Conservation (phyloP, 805 yeast species). For the Saturnispora dispora region DNA sequence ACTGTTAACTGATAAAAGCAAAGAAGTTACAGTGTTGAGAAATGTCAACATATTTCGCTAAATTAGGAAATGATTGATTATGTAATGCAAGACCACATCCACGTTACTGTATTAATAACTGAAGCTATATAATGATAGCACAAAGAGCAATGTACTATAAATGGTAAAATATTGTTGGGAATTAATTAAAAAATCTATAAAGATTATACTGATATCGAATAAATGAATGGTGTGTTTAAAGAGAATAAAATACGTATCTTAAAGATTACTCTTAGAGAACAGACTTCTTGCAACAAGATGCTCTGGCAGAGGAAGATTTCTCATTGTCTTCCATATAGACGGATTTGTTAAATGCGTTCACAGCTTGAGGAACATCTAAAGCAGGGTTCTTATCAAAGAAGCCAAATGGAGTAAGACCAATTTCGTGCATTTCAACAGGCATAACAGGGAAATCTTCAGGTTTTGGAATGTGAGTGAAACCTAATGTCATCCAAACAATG, state of each 20-base stretch:
- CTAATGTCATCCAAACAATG: constrained; percentile 76
- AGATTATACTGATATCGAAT: not conserved
- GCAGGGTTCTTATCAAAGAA: constrained; percentile 76
- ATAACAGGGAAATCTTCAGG: constrained; percentile 85
- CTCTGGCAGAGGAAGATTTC: constrained; percentile 14
- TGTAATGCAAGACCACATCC: not conserved
- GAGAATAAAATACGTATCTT: not conserved
- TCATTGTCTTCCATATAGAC: constrained; percentile 25
- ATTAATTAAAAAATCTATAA: not conserved
- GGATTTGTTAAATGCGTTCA: constrained; percentile 59
- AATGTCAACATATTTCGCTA: not conserved
- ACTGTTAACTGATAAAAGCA: not conserved
- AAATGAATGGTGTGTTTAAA: not conserved
- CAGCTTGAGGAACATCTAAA: constrained; percentile 65
- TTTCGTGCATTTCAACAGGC: constrained; percentile 74
- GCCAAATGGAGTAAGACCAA: constrained; percentile 58
- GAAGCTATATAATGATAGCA: too few relatives aligned
- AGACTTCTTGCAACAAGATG: constrained; percentile 25
- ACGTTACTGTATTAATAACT: not conserved
- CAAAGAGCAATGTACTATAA: too few relatives aligned
- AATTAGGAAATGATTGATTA: not conserved
- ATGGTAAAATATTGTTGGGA: not conserved
- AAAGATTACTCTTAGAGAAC: constrained; percentile 10
- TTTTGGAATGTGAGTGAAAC: constrained; percentile 74
- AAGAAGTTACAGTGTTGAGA: not conserved